These are phyloP conservation scores for Pseudozyma tsukubaensis DNA, from an alignment of 1,284 basidiomycete species.

Conservation along the genomic window DNA sequence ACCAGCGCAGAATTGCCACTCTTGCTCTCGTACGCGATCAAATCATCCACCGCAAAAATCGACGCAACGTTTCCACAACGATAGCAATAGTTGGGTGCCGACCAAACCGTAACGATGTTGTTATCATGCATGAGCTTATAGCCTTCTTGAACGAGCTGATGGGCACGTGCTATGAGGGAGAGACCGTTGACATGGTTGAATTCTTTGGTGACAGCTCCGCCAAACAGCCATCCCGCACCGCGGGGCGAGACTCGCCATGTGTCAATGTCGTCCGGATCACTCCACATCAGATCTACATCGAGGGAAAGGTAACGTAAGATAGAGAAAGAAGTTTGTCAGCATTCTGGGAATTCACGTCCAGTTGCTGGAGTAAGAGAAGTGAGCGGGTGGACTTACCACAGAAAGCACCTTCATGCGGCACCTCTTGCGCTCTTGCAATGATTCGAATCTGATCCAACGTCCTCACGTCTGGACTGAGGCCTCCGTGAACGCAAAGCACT, in stretches of 20 bases:
- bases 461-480: conserved; percentile 95
- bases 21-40: conserved; percentile 48
- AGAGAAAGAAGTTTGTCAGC: conserved; percentile 75
- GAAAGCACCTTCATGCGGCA: conserved; percentile 99
- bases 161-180: conserved; percentile 95
- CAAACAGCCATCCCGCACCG: conserved; percentile 98
- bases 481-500: conserved; percentile 99
- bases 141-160: conserved; percentile 99
- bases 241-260: conserved; percentile 98
- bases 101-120: conserved; percentile 97
- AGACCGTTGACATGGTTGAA: conserved; percentile 91
- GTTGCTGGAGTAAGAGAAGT: no score
- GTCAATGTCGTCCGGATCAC: conserved; percentile 99
- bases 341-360: no score
- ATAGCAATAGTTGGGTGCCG: conserved; percentile 97
- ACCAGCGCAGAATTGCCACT: conserved; percentile 75
- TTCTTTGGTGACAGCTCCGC: conserved; percentile 95
- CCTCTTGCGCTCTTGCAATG: conserved; percentile 92
- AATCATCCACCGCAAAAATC: conserved; percentile 84
- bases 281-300: conserved; percentile 96
- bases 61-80: conserved; percentile 97
- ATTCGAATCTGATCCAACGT: conserved; percentile 99
- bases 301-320: not conserved
- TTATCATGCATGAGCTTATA: conserved; percentile 94
- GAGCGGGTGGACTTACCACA: conserved; percentile 20